Evolutionary conservation across 805 yeast genomes (phyloP).

Genomic region (Metschnikowia anglica): DNA sequence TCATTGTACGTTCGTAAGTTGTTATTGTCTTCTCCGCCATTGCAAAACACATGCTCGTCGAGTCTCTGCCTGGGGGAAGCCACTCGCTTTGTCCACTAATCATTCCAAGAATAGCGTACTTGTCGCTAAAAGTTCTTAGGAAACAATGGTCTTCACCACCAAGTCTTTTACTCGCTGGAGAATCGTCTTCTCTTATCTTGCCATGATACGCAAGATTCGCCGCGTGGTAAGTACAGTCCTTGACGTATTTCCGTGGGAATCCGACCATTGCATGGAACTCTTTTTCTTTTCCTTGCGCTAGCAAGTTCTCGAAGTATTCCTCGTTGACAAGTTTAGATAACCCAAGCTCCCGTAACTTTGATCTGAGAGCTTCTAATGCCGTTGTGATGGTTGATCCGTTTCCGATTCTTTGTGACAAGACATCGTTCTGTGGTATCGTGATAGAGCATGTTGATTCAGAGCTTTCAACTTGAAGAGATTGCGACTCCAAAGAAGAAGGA

Average conservation of each 20-base stretch:
- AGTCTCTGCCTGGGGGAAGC: constrained; percentile 2
- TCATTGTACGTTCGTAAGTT: neutral
- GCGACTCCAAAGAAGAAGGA: too few species aligned
- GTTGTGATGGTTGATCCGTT: too few species aligned
- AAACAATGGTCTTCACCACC: constrained; percentile 1
- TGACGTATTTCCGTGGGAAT: neutral
- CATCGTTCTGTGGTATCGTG: neutral
- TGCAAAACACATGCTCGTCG: neutral
- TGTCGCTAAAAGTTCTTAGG: neutral
- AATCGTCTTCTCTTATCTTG: neutral
- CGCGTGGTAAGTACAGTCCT: neutral
- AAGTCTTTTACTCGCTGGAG: neutral
- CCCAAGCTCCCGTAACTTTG: constrained; percentile 1
- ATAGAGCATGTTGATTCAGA: too few species aligned
- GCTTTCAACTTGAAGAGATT: too few species aligned
- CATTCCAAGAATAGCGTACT: neutral
- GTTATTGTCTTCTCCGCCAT: neutral
- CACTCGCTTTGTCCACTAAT: constrained; percentile 4
- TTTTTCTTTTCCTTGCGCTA: neutral
- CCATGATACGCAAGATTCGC: constrained; percentile 1
- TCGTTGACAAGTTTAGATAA: neutral
- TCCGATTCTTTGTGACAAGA: neutral
- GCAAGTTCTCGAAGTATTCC: neutral
- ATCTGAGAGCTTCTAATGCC: neutral
- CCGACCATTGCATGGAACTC: neutral